These are phyloP conservation scores for Hibiscus tridactylites DNA, from an alignment of 345 rosid genomes.

Conservation along the genomic window DNA sequence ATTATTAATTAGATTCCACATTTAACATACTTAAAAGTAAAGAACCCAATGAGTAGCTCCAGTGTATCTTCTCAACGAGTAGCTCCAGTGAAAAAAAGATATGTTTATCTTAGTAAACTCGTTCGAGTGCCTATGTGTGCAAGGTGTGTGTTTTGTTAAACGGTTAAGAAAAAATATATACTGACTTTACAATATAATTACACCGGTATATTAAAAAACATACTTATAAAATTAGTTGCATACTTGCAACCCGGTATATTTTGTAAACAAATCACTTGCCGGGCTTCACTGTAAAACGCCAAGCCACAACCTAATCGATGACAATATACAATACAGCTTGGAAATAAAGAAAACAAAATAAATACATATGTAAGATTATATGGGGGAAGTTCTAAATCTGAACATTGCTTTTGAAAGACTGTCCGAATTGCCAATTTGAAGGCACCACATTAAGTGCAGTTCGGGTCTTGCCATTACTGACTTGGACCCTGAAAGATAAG, in stretches of 20 bases:
- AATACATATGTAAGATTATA: not conserved
- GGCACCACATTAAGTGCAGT: not conserved
- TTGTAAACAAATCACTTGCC: not conserved
- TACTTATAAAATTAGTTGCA: not conserved
- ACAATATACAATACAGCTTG: not conserved
- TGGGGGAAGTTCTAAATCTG: not conserved
- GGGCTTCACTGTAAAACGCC: not conserved
- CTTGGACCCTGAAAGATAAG: not conserved
- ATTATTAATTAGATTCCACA: no score
- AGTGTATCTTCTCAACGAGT: no score
- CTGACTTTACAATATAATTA: no score
- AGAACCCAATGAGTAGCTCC: no score
- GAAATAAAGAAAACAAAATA: not conserved
- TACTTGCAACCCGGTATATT: not conserved
- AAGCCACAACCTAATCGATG: not conserved
- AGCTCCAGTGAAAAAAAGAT: no score
- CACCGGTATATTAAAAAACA: no score
- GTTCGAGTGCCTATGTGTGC: no score
- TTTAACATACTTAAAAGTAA: no score
- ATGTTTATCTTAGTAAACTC: no score
- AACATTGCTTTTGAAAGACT: not conserved
- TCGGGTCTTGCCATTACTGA: not conserved
- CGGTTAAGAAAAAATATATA: no score
- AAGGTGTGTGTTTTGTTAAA: no score
- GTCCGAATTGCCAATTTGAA: not conserved